phyloP scores from a whole-genome alignment of 176 grass and related monocot species.

The Cenchrus fungigraminus region DNA sequence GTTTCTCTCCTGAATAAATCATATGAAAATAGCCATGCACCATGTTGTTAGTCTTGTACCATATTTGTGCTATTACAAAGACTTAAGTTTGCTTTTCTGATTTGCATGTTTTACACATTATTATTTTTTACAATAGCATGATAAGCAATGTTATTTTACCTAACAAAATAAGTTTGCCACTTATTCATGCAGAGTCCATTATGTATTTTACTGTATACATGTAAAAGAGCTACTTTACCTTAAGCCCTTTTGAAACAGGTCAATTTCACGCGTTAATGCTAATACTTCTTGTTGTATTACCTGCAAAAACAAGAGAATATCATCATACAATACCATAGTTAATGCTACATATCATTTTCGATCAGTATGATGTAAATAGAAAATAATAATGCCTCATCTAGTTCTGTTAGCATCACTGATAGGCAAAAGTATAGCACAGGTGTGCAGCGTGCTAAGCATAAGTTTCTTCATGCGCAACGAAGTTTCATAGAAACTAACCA shows the following conservation, averaged over 20 bases:
- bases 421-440: not conserved
- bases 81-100: not conserved
- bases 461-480: not conserved
- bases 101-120: not conserved
- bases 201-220: conserved; percentile 1
- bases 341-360: not conserved
- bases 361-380: not conserved
- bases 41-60: conserved; percentile 1
- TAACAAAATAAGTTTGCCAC: not conserved
- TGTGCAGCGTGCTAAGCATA: conserved; percentile 8
- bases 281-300: conserved; percentile 58
- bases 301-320: conserved; percentile 43
- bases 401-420: not conserved
- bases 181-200: not conserved
- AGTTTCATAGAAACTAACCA: not conserved
- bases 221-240: conserved; percentile 56
- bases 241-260: conserved; percentile 72
- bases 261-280: conserved; percentile 63
- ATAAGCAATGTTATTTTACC: not conserved
- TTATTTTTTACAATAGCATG: not conserved
- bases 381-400: not conserved
- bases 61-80: not conserved
- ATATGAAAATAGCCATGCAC: not conserved
- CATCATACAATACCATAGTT: not conserved
- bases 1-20: not conserved